Base-by-base conservation (phyloP, 148 eudicot species). In the Rhododendron griersonianum region DNA sequence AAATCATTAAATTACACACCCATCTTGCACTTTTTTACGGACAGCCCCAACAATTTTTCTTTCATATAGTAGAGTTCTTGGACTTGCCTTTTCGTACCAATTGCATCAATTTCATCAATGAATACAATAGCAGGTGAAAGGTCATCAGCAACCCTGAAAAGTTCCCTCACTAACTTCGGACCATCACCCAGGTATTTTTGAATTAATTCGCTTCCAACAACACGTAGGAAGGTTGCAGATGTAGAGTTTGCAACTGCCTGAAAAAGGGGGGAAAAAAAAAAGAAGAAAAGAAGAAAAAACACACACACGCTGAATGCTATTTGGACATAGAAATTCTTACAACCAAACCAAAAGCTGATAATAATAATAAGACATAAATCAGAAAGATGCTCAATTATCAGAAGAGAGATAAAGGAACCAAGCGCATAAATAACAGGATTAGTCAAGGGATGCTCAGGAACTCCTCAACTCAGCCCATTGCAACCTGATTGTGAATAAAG, bases 161-260 rank as follows among this genome's bases (percentile, higher is more conserved):
- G 98, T 85, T 96, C 99, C 88, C 99, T 91, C 69, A 96, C 98
- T 87, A 96, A 86, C 85, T 96, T 96, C 47, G 98, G 99, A 75
- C 99, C 98, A 91, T 96, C 99, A 71, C 99, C 99, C 55, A 96
- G 89, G 84, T 96, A 96, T 89, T 96, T 96, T 83, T 95, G 99
- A 50, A 96, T 96, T 90, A 96, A 88, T 88, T 96, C 98, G 90
- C 99, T 96, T 82, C 99, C 99, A 78, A 96, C 98, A 83, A 96
- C 99, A 87, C 99, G 98, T 74, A 96, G 81, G 91, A 96, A 96
- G 4, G 99, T 96, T 83, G 99, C 99, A 25, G 99, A 94, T 33
- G 99, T 96, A 59, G 99, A 96, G 90, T 96, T 96, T 86, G 99
- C 99, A 78, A 96, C 99, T 5, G 99, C 99, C 99, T 96, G 87